phyloP scores from a whole-genome alignment of 805 yeast genomes.

The Candida oleophila region DNA sequence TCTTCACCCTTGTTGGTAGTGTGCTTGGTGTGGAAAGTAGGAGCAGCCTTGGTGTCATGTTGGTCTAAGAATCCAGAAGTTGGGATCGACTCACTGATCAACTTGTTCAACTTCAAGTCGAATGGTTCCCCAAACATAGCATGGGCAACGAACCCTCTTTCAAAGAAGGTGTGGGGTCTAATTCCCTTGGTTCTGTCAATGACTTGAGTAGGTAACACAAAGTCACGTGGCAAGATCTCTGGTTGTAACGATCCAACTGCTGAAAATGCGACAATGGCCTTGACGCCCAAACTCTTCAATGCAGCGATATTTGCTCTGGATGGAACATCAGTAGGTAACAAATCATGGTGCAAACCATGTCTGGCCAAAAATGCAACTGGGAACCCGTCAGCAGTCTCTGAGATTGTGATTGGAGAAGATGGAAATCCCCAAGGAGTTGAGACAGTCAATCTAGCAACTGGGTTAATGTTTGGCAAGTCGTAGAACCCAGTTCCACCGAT shows the following conservation, averaged over 20 bases:
- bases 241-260: conserved; percentile 95
- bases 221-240: conserved; percentile 90
- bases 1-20: conserved; percentile 64
- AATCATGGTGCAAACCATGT: conserved; percentile 89
- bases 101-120: conserved; percentile 66
- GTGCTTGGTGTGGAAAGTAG: conserved; percentile 59
- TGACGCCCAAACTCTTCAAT: conserved; percentile 81
- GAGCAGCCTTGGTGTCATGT: conserved; percentile 41
- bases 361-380: conserved; percentile 93
- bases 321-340: conserved; percentile 90
- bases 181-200: conserved; percentile 97
- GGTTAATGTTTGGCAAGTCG: conserved; percentile 74
- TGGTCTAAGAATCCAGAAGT: conserved; percentile 53
- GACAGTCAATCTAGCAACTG: conserved; percentile 79
- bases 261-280: conserved; percentile 85
- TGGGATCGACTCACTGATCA: conserved; percentile 54
- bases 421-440: conserved; percentile 98
- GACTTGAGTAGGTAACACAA: conserved; percentile 93
- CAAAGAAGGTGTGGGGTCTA: conserved; percentile 86
- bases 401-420: conserved; percentile 88
- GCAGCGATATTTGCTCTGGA: conserved; percentile 95
- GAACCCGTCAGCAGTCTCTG: conserved; percentile 72
- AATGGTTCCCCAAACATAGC: conserved; percentile 98
- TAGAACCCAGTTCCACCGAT: conserved; percentile 99
- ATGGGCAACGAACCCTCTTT: conserved; percentile 92